Base-by-base conservation (phyloP, 2,329 filamentous ascomycete species). In the Verticillium klebahnii region DNA sequence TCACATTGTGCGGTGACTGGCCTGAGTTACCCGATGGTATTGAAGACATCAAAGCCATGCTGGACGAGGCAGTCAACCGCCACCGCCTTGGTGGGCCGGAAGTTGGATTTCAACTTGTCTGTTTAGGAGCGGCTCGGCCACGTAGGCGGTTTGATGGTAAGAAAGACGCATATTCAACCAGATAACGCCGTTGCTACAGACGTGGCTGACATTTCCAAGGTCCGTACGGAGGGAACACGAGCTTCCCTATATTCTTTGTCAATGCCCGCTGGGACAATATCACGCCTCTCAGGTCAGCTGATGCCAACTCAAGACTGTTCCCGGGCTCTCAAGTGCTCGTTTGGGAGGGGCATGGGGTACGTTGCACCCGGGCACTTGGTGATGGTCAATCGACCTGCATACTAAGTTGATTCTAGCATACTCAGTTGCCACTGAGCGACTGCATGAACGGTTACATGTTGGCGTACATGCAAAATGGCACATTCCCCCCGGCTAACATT, bases 331-430 rank as follows among this genome's bases (percentile, higher is more conserved):
- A 76, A 1, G 71, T 84, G 17, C 67, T 84, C 25, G 73, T 77
- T n/a, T 79, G 82, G 66, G 78, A 83, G 56, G 77, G 78, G 1
- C 82, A 79, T 39, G 82, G 82, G 3, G 80, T 81, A 72, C 71
- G 78, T 69, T 29, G 6, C 29, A 29, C 6, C 6, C n/a, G 1
- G 12, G 11, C 52, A 2, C 19, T 34, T 8, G 12, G 29, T 34
- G 9, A 4, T 12, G 8, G 17, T n/a, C 8, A 45, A n/a, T 9
- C 39, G 19, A n/a, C 9, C 6, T 34, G 14, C 11, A 31, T 29
- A 29, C 29, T 29, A 6, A 29, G 29, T 5, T 6, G 29, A 29
- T 23, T 52, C 5, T 52, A 29, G 23, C 29, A 29, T 29, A 23
- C 17, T 9, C 14, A 17, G 3, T 14, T 55, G 3, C 17, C 52